Percentiles rank a stretch among this genome's conserved stretches.
These are phyloP conservation scores for Wickerhamiella hasegawae DNA, from an alignment of 805 yeast species.

Conservation along the genomic window DNA sequence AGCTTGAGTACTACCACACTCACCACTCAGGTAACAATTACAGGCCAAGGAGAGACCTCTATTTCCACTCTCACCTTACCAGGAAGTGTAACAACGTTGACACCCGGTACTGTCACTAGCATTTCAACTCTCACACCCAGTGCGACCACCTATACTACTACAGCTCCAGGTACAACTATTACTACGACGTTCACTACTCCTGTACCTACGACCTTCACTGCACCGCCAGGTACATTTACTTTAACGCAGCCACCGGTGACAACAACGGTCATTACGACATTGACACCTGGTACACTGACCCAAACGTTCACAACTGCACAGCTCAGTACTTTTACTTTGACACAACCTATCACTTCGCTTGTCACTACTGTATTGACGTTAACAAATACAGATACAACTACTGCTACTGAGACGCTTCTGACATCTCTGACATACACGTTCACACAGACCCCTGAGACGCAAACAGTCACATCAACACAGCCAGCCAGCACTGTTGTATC, in stretches of 20 bases:
- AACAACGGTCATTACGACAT: neutral
- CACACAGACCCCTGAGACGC: neutral
- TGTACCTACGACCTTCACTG: neutral
- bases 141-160: neutral
- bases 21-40: neutral
- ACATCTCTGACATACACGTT: neutral
- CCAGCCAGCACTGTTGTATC: neutral
- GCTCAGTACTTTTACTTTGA: neutral
- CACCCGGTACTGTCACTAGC: constrained; percentile 5
- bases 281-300: neutral
- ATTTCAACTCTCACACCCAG: constrained; percentile 3
- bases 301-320: neutral
- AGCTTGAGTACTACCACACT: neutral
- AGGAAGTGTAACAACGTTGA: constrained; percentile 3
- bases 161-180: neutral
- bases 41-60: neutral
- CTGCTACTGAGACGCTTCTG: neutral
- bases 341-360: neutral
- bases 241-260: constrained; percentile 1
- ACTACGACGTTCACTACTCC: neutral
- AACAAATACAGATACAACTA: neutral
- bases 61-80: neutral
- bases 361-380: neutral
- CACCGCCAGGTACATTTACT: constrained; percentile 2
- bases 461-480: neutral